Conservation (phyloP, 2,329 filamentous ascomycete genomes). For the Colletotrichum sp. region DNA sequence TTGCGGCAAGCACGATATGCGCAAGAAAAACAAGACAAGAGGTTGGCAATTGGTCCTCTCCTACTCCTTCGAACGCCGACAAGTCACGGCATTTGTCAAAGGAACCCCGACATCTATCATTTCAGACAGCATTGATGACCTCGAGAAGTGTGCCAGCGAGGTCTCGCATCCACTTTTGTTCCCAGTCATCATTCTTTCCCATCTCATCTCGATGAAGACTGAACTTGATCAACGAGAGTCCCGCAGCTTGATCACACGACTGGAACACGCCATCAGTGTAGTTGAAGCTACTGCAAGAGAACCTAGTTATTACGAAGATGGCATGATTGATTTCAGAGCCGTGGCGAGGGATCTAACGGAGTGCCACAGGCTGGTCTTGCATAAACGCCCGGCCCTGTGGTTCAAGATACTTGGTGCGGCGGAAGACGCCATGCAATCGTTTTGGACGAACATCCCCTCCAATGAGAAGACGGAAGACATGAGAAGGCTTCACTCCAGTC, state of each 20-base stretch:
- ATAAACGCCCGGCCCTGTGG: neutral
- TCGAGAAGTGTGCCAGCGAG: rapidly evolving
- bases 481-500: neutral
- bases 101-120: neutral
- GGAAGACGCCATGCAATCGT: neutral
- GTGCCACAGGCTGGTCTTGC: neutral
- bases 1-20: neutral
- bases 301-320: neutral
- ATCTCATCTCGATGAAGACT: neutral
- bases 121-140: neutral
- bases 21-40: rapidly evolving
- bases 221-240: neutral
- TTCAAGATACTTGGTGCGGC: neutral
- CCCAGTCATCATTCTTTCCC: neutral
- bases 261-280: neutral
- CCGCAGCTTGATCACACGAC: neutral
- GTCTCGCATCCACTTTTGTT: neutral
- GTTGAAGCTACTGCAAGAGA: neutral
- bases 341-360: neutral
- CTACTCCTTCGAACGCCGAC: neutral
- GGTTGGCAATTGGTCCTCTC: neutral
- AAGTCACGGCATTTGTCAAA: neutral
- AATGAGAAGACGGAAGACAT: neutral
- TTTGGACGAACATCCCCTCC: neutral
- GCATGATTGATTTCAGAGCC: neutral